Base-by-base conservation (phyloP, 768 basidiomycete species). In the Boletus rex-veris region DNA sequence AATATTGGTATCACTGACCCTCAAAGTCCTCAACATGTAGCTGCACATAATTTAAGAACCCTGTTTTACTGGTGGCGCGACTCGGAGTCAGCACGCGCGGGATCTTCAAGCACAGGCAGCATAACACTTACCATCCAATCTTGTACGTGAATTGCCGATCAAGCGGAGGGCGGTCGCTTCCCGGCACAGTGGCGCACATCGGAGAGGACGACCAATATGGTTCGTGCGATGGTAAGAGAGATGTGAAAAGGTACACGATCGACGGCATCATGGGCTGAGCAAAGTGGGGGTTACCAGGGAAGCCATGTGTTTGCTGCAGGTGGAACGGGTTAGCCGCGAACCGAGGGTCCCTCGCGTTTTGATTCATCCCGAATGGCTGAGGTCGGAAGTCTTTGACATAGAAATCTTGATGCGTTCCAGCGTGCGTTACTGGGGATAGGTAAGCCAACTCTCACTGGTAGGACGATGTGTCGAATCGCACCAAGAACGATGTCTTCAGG, bases 191-290 rank as follows among this genome's bases (percentile, higher is more conserved):
- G n/a, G 64, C 45, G 12, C 58, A 61, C 39, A 64, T 56, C 8
- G 74, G 75, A 11, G 67, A 68, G 4, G 72, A 64, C 12, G 75
- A 74, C 71, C 77, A 77, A 52, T 74, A 67, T 0, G 78, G 73
- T 46, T 66, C 61, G 38, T 71, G 65, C 3, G 57, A 59, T 16
- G 72, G 57, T 35, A 64, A 60, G 18, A 58, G 52, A 0, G 77
- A 74, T 0, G 78, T 79, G 48, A 77, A 73, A 28, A 78, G 64
- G 46, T 78, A 80, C 52, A 74, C 64, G 36, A 78, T 67, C 7
- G 68, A 66, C 3, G 77, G 75, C n/a, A 72, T 57, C 10, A 52
- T 52, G 7, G 69, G 66, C 42, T 68, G 67, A 37, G 56, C 49
- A 14, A 66, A 48, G 47, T 55, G 44, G 37, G 45, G 30, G n/a